Evolutionary conservation across 1,284 basidiomycete species (phyloP).

Genomic region (Microbotryum violaceum): DNA sequence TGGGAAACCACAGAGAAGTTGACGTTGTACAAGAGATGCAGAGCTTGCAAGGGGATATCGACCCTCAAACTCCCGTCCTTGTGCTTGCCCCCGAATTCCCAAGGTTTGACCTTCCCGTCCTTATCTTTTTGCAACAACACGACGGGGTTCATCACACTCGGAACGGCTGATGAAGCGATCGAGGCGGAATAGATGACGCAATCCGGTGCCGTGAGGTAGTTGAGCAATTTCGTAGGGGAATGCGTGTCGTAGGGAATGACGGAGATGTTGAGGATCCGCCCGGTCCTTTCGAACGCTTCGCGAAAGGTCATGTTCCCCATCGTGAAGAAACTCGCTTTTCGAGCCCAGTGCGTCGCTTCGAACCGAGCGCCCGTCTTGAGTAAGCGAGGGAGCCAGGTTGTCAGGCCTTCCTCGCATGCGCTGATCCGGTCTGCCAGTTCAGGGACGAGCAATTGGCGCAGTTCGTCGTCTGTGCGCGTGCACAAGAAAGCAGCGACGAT

Average conservation of each 20-base stretch:
- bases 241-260: constrained; percentile 36
- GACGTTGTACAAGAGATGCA: constrained; percentile 51
- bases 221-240: constrained; percentile 81
- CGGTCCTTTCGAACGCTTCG: constrained; percentile 89
- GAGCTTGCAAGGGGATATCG: constrained; percentile 78
- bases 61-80: constrained; percentile 77
- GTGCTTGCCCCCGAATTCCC: constrained; percentile 38
- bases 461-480: constrained; percentile 82
- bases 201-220: constrained; percentile 92
- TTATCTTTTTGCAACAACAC: constrained; percentile 64
- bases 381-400: constrained; percentile 70
- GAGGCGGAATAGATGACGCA: constrained; percentile 52
- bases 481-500: constrained; percentile 64
- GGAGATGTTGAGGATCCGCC: constrained; percentile 82
- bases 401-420: constrained; percentile 69
- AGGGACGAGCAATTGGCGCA: constrained; percentile 67
- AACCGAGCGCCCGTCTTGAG: constrained; percentile 87
- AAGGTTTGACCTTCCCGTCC: constrained; percentile 70
- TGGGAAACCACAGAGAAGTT: constrained; percentile 90
- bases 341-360: constrained; percentile 83
- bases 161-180: constrained; percentile 77
- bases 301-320: constrained; percentile 89
- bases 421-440: constrained; percentile 79
- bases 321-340: constrained; percentile 88
- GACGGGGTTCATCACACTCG: constrained; percentile 64